phyloP scores from a whole-genome alignment of 2,329 filamentous ascomycete genomes.

The Phyllosticta ampelicida region DNA sequence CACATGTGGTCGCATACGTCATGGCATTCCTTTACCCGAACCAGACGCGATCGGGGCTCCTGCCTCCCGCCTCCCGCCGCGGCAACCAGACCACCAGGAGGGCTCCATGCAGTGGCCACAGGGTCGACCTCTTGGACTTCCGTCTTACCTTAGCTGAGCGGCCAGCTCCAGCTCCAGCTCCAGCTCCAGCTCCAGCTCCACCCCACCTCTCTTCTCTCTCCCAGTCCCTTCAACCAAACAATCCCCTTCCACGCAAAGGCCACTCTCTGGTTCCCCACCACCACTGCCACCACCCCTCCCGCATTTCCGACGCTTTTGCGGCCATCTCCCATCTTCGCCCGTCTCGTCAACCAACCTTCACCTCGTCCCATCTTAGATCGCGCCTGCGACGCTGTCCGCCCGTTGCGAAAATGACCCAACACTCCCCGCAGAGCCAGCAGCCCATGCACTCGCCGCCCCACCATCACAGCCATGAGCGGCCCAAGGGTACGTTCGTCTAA shows the following conservation, averaged over 20 bases:
- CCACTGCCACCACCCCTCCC: neutral
- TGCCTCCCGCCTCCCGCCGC: neutral
- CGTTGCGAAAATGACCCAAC: constrained; percentile 22
- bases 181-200: too few species aligned
- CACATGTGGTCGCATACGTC: neutral
- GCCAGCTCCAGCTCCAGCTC: too few species aligned
- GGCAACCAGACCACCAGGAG: too few species aligned
- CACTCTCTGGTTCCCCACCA: neutral
- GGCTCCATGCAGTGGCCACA: too few species aligned
- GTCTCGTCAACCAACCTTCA: neutral
- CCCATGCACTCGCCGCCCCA: constrained; percentile 23
- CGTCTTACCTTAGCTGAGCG: too few species aligned
- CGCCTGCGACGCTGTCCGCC: neutral
- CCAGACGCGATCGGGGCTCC: neutral
- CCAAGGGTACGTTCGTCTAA: constrained; percentile 27
- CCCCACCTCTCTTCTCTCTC: neutral
- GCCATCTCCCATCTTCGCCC: neutral
- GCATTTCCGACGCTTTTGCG: neutral
- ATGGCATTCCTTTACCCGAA: neutral
- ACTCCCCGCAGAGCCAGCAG: constrained; percentile 24
- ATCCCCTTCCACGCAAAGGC: neutral
- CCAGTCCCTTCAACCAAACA: neutral
- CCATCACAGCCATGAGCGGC: constrained; percentile 26
- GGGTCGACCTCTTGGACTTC: too few species aligned
- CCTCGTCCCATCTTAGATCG: neutral